A percentile compares a stretch with the other conserved stretches of the same genome.
phyloP scores from a whole-genome alignment of 768 basidiomycete genomes.

The Tulasnella sp. region DNA sequence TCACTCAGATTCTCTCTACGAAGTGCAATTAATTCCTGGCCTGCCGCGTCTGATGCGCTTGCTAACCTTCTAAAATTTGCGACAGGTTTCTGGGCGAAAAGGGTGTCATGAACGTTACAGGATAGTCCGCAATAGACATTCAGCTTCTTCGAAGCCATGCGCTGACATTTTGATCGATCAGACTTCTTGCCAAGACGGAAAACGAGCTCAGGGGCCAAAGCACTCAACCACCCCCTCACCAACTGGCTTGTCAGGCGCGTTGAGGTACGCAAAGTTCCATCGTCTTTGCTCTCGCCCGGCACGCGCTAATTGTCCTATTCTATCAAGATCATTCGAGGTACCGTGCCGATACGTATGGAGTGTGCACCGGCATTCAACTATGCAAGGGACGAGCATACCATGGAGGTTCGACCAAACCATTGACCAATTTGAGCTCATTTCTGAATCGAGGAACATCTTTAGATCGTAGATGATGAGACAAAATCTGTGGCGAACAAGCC shows the following conservation, averaged over 20 bases:
- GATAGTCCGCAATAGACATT: constrained; percentile 28
- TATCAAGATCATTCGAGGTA: constrained; percentile 67
- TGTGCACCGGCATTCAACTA: constrained; percentile 97
- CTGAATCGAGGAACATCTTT: neutral
- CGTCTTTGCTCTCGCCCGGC: neutral
- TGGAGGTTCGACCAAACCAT: constrained; percentile 31
- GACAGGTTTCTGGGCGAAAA: constrained; percentile 64
- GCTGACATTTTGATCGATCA: constrained; percentile 20
- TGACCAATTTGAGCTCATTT: constrained; percentile 13
- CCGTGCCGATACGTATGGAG: constrained; percentile 68
- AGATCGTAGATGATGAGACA: constrained; percentile 20
- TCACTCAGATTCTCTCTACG: constrained; percentile 62
- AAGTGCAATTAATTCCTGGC: constrained; percentile 34
- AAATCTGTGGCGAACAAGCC: constrained; percentile 19
- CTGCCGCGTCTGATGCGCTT: neutral
- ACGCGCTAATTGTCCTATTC: neutral
- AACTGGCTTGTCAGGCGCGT: constrained; percentile 79
- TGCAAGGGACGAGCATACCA: constrained; percentile 62
- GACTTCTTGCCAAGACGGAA: constrained; percentile 69
- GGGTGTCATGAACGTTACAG: constrained; percentile 80
- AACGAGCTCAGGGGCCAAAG: constrained; percentile 25
- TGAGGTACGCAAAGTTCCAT: constrained; percentile 39
- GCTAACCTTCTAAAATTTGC: constrained; percentile 3
- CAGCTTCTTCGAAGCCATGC: neutral
- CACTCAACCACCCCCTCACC: constrained; percentile 48